Conservation (phyloP, 129 eudicot genomes). For the Arctium lappa region DNA sequence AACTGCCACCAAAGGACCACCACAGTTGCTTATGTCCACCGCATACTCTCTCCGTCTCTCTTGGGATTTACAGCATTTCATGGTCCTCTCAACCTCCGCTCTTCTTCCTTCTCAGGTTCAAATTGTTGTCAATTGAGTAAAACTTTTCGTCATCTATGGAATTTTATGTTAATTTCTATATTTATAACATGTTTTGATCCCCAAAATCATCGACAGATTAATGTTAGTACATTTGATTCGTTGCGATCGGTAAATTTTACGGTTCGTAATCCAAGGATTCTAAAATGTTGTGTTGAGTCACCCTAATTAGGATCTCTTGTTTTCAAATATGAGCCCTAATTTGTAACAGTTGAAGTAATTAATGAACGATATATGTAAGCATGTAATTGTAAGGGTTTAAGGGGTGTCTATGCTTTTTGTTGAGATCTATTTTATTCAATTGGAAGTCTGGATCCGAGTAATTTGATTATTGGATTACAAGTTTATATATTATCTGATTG, state of each 20-base stretch:
- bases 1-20: constrained; percentile 66
- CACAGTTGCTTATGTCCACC: constrained; percentile 65
- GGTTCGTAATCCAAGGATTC: too few relatives aligned
- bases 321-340: background rate
- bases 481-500: background rate
- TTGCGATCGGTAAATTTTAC: background rate
- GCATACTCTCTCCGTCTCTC: constrained; percentile 58
- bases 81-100: constrained; percentile 63
- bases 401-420: background rate
- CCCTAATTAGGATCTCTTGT: background rate
- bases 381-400: background rate
- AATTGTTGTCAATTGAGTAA: background rate
- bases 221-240: background rate
- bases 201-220: background rate
- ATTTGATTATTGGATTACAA: background rate
- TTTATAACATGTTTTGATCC: background rate
- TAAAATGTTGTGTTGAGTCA: background rate
- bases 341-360: background rate
- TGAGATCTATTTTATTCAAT: background rate
- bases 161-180: background rate
- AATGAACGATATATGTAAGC: background rate
- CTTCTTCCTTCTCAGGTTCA: constrained; percentile 43
- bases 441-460: background rate
- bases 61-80: constrained; percentile 80
- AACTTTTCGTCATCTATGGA: background rate